A percentile compares a stretch with the other conserved stretches of the same genome.
phyloP scores from a whole-genome alignment of 2,329 filamentous ascomycete genomes.

The Alternaria longipes region DNA sequence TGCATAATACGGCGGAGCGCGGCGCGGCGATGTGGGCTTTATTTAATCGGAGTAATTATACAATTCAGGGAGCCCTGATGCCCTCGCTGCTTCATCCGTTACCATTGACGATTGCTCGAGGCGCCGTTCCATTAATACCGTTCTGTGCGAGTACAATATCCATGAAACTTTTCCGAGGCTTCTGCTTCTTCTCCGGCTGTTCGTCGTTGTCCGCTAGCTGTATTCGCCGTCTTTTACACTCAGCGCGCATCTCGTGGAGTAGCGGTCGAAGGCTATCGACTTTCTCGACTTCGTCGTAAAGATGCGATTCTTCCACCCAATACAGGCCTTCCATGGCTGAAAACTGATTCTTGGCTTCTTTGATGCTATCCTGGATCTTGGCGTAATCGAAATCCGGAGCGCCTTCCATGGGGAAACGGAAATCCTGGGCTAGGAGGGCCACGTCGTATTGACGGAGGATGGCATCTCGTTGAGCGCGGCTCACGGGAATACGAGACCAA shows the following conservation, averaged over 20 bases:
- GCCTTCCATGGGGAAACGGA: slow-evolving; percentile 50
- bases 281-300: slow-evolving; percentile 43
- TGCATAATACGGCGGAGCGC: not conserved
- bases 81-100: slow-evolving; percentile 32
- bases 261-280: slow-evolving; percentile 39
- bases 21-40: not conserved
- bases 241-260: slow-evolving; percentile 41
- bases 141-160: slow-evolving; percentile 43
- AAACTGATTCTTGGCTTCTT: slow-evolving; percentile 49
- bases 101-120: slow-evolving; percentile 30
- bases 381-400: slow-evolving; percentile 49
- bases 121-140: slow-evolving; percentile 30
- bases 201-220: slow-evolving; percentile 31
- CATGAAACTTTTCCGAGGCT: slow-evolving; percentile 50
- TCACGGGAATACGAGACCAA: slow-evolving; percentile 51
- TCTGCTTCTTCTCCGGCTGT: slow-evolving; percentile 38
- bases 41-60: slow-evolving; percentile 15
- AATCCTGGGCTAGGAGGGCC: slow-evolving; percentile 51
- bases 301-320: slow-evolving; percentile 46
- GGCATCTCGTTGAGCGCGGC: slow-evolving; percentile 44
- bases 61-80: slow-evolving; percentile 7
- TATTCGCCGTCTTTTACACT: slow-evolving; percentile 38
- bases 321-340: slow-evolving; percentile 50
- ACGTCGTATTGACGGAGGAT: slow-evolving; percentile 52
- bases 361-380: slow-evolving; percentile 48